Conservation (phyloP, 345 rosid species). For the Isatis tinctoria region DNA sequence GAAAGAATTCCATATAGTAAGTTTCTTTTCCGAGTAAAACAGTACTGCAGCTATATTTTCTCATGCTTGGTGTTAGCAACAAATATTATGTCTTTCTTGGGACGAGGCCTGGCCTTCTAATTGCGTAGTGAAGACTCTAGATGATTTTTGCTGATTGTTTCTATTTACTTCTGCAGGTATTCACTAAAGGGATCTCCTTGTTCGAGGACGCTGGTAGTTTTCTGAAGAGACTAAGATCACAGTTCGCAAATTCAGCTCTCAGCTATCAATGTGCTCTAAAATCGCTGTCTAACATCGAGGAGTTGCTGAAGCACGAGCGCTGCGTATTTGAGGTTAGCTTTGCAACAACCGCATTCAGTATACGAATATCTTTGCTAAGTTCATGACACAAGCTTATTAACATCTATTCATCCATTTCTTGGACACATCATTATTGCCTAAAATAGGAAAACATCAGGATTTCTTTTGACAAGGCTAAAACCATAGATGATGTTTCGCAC, state of each 20-base stretch:
- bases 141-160: conserved; percentile 9
- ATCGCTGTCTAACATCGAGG: conserved; percentile 52
- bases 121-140: background rate
- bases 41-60: background rate
- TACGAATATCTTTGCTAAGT: background rate
- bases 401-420: background rate
- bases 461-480: conserved; percentile 42
- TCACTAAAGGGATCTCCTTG: conserved; percentile 49
- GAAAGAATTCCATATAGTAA: conserved; percentile 57
- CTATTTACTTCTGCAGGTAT: conserved; percentile 45
- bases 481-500: conserved; percentile 38
- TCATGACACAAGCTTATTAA: conserved; percentile 12
- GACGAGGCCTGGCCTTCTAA: background rate
- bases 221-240: conserved; percentile 49
- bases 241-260: conserved; percentile 39
- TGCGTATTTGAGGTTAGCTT: conserved; percentile 62
- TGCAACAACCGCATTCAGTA: background rate
- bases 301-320: conserved; percentile 63
- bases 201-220: conserved; percentile 52
- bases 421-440: conserved; percentile 2
- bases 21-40: conserved; percentile 3
- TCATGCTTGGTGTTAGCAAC: background rate
- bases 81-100: background rate
- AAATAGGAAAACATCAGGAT: conserved; percentile 43
- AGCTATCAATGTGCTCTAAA: conserved; percentile 43